Evolutionary conservation across 108 stramenopile genomes (phyloP).

Genomic region (Nitzschia palea): DNA sequence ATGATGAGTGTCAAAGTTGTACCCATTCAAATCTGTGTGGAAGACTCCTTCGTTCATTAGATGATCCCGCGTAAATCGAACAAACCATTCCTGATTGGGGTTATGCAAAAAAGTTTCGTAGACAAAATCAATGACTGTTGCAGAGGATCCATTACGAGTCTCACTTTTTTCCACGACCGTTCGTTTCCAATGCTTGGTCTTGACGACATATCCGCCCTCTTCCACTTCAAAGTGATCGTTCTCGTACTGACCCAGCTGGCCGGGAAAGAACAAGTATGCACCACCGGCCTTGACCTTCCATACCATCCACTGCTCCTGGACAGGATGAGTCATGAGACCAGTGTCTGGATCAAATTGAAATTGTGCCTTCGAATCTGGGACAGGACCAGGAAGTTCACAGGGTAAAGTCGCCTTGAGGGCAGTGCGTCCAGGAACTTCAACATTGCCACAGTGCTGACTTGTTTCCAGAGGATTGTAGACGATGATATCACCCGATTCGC

Average conservation of each 20-base stretch:
- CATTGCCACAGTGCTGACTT: slow-evolving; percentile 45
- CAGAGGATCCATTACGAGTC: slow-evolving; percentile 8
- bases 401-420: slow-evolving; percentile 27
- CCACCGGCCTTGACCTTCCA: slow-evolving; percentile 64
- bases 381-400: slow-evolving; percentile 42
- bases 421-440: slow-evolving; percentile 27
- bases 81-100: slow-evolving; percentile 68
- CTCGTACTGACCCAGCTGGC: slow-evolving; percentile 19
- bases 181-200: slow-evolving; percentile 50
- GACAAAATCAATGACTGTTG: slow-evolving; percentile 54
- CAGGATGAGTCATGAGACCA: slow-evolving; percentile 51
- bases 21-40: slow-evolving; percentile 73
- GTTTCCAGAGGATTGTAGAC: slow-evolving; percentile 55
- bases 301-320: slow-evolving; percentile 62
- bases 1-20: slow-evolving; percentile 63
- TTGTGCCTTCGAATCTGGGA: slow-evolving; percentile 7
- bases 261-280: slow-evolving; percentile 67
- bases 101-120: slow-evolving; percentile 52
- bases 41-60: slow-evolving; percentile 54
- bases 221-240: slow-evolving; percentile 22
- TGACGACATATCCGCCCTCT: slow-evolving; percentile 41
- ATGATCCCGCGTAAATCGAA: slow-evolving; percentile 39
- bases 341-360: slow-evolving; percentile 45
- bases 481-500: slow-evolving; percentile 16
- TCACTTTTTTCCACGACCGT: slow-evolving; percentile 41